These are phyloP conservation scores for Podila clonocystis DNA, from an alignment of 192 early-diverging fungal genomes.

Conservation along the genomic window DNA sequence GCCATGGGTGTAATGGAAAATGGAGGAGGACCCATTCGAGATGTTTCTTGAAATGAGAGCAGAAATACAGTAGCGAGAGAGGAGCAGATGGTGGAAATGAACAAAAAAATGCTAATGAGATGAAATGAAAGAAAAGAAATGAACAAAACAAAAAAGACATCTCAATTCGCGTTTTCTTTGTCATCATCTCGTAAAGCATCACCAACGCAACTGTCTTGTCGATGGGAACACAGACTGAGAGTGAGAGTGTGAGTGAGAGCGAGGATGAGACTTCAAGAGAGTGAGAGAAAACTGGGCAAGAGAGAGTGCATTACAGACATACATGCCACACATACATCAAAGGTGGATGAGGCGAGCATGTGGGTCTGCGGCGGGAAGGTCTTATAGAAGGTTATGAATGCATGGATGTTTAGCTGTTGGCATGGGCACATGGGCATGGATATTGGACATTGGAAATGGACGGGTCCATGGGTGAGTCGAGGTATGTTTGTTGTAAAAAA, in stretches of 20 bases:
- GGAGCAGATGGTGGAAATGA: not conserved
- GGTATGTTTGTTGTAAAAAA: too few relatives aligned
- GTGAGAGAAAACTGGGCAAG: not conserved
- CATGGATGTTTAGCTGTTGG: too few relatives aligned
- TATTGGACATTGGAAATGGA: too few relatives aligned
- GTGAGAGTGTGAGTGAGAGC: not conserved
- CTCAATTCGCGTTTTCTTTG: not conserved
- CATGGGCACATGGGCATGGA: too few relatives aligned
- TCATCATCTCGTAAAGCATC: conserved; percentile 7
- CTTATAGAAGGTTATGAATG: too few relatives aligned
- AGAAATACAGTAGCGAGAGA: not conserved
- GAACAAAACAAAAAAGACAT: not conserved
- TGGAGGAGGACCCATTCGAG: not conserved
- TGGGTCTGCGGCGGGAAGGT: too few relatives aligned
- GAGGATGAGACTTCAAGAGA: not conserved
- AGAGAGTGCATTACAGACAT: not conserved
- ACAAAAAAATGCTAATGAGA: not conserved
- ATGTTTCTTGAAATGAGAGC: conserved; percentile 1
- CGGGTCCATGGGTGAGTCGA: too few relatives aligned
- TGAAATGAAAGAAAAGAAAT: not conserved
- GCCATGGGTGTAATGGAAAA: not conserved
- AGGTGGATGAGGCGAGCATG: too few relatives aligned
- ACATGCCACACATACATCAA: too few relatives aligned
- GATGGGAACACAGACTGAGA: conserved; percentile 1
- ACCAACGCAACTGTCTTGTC: not conserved